A percentile compares a stretch with the other conserved stretches of the same genome.
These are phyloP conservation scores for Blepharisma undulans DNA, from an alignment of 169 alveolate genomes.

Conservation along the genomic window DNA sequence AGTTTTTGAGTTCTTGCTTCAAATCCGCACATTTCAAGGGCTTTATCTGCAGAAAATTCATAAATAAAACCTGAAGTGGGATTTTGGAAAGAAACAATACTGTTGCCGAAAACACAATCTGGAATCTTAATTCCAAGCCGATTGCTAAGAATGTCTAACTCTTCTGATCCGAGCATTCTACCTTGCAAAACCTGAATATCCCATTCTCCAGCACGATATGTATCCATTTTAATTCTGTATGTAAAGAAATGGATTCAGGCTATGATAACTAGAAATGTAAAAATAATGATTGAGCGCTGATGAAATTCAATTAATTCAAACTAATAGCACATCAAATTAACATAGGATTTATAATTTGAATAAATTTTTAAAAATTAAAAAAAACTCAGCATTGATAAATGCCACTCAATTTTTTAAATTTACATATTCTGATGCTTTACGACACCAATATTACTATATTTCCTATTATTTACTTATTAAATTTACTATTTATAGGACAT, in stretches of 20 bases:
- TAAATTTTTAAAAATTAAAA: no score
- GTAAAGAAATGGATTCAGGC: not conserved
- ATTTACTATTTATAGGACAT: not conserved
- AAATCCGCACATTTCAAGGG: not conserved
- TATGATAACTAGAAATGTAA: no score
- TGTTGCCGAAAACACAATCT: not conserved
- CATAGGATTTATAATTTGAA: not conserved
- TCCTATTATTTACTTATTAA: not conserved
- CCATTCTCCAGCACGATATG: not conserved
- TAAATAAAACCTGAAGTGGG: not conserved
- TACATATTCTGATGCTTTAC: not conserved
- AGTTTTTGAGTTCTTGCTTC: not conserved
- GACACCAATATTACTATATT: not conserved
- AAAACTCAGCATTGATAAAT: not conserved
- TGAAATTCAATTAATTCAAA: no score
- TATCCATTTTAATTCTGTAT: not conserved
- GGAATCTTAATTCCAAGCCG: not conserved
- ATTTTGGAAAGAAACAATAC: not conserved
- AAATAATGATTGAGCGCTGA: not conserved
- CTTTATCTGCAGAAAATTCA: not conserved
- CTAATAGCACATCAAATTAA: no score
- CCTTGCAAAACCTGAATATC: not conserved
- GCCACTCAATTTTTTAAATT: no score
- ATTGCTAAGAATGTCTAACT: not conserved
- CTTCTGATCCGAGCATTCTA: not conserved